Evolutionary conservation across 2,329 filamentous ascomycete genomes (phyloP), one percentile per base, ranked within the genome.

Genomic region (Paecilomyces variotii): DNA sequence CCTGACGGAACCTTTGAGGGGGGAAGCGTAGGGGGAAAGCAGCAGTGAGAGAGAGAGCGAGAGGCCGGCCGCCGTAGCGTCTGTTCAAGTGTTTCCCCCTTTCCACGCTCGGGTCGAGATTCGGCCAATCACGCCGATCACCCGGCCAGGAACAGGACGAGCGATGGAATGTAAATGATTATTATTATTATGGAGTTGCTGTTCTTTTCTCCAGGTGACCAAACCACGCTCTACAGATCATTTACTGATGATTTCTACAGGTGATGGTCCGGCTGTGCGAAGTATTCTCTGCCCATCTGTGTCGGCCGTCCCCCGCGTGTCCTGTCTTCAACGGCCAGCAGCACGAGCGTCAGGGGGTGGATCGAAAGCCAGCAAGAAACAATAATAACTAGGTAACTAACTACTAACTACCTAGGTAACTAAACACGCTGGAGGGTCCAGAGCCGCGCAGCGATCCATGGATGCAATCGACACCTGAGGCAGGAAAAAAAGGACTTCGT

Each of bases 81-180:
- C 39, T 19, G 14, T n/a, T 45, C 65, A 61, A 64, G 63, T 68
- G 66, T 64, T 65, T 68, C 65, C 67, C 67, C 65, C 62, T 69
- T 70, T 65, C 63, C 50, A 52, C 25, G 27, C 50, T 24, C n/a
- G 50, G 50, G 14, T 28, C 39, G 24, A 26, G 9, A 7, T 11
- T 52, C 54, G 60, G 51, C 67, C 66, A 69, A 69, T 67, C 67
- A 70, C 63, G 57, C 57, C 39, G 39, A 45, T 45, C 39, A 14
- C 19, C 39, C 4, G 5, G 19, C 50, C 24, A 52, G 50, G 27
- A 52, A 28, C 50, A 52, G 39, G 19, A 45, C 39, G n/a, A 39
- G 10, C 10, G 35, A 45, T 45, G 39, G 39, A 45, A 45, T 19
- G 30, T 19, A 19, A 19, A 19, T 19, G 19, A 19, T 19, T n/a